Conservation (phyloP, 2,329 filamentous ascomycete genomes). For the Fusarium sp. region DNA sequence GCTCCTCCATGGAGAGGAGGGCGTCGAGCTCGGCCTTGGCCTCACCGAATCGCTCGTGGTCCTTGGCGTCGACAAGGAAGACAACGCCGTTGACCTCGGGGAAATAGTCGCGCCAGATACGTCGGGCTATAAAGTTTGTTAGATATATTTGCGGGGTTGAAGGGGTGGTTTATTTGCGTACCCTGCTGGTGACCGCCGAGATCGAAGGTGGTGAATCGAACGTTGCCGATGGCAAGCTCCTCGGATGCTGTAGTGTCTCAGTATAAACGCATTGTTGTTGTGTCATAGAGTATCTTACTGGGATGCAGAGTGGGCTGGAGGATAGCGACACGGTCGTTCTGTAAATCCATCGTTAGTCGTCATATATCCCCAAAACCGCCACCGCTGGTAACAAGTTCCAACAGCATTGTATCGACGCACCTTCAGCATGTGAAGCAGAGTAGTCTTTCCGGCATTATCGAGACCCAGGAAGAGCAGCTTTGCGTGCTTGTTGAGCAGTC, state of each 20-base stretch:
- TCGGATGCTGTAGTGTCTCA: conserved; percentile 72
- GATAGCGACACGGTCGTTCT: conserved; percentile 94
- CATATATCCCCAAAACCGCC: neutral
- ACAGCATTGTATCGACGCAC: conserved; percentile 56
- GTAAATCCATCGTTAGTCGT: conserved; percentile 39
- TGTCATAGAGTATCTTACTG: conserved; percentile 64
- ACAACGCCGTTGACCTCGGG: conserved; percentile 96
- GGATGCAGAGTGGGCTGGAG: conserved; percentile 91
- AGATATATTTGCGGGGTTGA: neutral
- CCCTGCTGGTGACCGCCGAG: conserved; percentile 93
- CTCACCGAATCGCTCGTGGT: conserved; percentile 92
- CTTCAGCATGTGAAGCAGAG: conserved; percentile 95
- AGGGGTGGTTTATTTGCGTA: conserved; percentile 48
- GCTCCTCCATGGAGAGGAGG: conserved; percentile 95
- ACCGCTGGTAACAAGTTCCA: neutral
- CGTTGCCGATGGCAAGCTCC: conserved; percentile 91
- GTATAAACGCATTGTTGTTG: neutral
- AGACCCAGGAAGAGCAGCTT: conserved; percentile 94
- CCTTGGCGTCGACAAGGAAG: conserved; percentile 97
- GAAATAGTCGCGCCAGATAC: conserved; percentile 97
- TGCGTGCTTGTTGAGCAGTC: conserved; percentile 93
- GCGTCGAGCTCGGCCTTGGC: conserved; percentile 97
- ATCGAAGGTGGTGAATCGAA: conserved; percentile 95
- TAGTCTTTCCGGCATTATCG: conserved; percentile 95
- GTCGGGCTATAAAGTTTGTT: conserved; percentile 71